Evolutionary conservation across 208 protist genomes (phyloP).

Genomic region (Leishmania martiniquensis): DNA sequence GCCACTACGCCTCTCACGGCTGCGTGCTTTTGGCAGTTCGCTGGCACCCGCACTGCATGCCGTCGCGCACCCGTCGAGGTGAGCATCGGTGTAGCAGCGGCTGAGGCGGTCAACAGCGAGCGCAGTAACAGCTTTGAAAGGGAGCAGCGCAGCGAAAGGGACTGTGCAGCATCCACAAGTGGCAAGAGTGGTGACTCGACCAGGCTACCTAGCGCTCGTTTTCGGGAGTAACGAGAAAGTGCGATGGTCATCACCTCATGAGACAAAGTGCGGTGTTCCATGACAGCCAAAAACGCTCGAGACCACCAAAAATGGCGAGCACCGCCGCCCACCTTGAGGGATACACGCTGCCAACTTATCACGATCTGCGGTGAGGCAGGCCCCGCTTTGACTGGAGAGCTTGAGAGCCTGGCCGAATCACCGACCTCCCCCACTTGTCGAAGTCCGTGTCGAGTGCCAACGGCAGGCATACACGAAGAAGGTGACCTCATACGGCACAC

Average conservation of each 20-base stretch:
- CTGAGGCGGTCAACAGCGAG: neutral
- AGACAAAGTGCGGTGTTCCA: neutral
- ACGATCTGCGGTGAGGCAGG: neutral
- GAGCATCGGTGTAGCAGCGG: neutral
- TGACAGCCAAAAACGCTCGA: neutral
- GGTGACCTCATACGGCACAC: neutral
- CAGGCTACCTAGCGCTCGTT: no score
- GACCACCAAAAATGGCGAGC: neutral
- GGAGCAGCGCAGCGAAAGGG: neutral
- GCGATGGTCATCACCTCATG: neutral
- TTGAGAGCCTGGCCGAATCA: neutral
- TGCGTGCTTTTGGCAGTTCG: neutral
- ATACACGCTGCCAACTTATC: neutral
- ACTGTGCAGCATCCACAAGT: neutral
- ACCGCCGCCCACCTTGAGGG: neutral
- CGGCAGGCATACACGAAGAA: neutral
- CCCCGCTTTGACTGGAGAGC: neutral
- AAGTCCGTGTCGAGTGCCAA: neutral
- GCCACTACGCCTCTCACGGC: neutral
- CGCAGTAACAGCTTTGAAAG: neutral
- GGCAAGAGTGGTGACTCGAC: neutral
- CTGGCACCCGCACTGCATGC: neutral
- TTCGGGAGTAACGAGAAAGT: neutral
- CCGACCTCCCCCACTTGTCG: neutral
- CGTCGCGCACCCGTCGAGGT: conserved; percentile 3